These are phyloP conservation scores for Boletus bicolor DNA, from an alignment of 768 basidiomycete species.

Conservation along the genomic window DNA sequence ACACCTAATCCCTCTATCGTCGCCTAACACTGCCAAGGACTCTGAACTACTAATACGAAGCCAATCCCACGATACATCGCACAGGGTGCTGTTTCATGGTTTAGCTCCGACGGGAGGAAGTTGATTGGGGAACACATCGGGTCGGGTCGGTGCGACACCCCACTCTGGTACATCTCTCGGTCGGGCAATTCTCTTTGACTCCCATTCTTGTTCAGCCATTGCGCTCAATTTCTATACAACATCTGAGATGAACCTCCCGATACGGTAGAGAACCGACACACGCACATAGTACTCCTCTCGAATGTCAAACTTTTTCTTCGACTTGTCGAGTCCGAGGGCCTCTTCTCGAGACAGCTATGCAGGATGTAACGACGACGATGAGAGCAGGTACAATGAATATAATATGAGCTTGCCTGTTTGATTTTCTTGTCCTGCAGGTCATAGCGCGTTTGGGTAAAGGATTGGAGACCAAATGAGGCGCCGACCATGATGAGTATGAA, in stretches of 20 bases:
- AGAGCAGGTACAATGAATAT: too few species aligned
- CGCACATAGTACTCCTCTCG: slow-evolving; percentile 95
- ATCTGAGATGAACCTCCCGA: neutral
- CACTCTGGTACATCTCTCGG: slow-evolving; percentile 91
- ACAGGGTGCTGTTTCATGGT: neutral
- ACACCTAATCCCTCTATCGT: neutral
- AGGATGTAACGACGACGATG: neutral
- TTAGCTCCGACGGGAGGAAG: slow-evolving; percentile 6
- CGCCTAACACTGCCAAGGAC: neutral
- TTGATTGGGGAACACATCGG: slow-evolving; percentile 25
- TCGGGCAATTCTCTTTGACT: slow-evolving; percentile 78
- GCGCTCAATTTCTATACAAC: slow-evolving; percentile 55
- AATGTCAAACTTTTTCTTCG: slow-evolving; percentile 83
- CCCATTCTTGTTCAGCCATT: slow-evolving; percentile 70
- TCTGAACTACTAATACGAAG: neutral
- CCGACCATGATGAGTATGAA: slow-evolving; percentile 84
- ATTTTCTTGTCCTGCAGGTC: slow-evolving; percentile 83
- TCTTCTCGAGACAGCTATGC: slow-evolving; percentile 70
- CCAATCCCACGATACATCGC: neutral
- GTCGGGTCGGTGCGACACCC: slow-evolving; percentile 72
- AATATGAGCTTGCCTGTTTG: slow-evolving; percentile 48
- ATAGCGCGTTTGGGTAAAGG: slow-evolving; percentile 87
- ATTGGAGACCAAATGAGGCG: slow-evolving; percentile 78
- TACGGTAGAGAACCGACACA: slow-evolving; percentile 17
- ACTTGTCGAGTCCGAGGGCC: slow-evolving; percentile 66